Evolutionary conservation across 805 yeast genomes (phyloP).

Genomic region (Candida yuanshanica): DNA sequence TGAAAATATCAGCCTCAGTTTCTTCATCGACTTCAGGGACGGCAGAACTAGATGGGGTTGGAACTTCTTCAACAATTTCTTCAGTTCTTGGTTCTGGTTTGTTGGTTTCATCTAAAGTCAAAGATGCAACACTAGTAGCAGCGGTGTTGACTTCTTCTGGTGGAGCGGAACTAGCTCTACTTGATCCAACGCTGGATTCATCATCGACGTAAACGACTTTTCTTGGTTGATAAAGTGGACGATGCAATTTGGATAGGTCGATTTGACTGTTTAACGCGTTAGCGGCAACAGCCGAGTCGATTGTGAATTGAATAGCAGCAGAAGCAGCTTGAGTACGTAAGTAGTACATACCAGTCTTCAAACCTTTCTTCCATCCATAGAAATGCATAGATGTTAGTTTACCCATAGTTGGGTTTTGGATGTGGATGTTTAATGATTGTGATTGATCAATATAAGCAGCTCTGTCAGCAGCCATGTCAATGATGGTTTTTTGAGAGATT

Average conservation of each 20-base stretch:
- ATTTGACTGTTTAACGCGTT: slow-evolving; percentile 59
- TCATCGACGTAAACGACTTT: slow-evolving; percentile 9
- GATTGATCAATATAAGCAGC: slow-evolving; percentile 87
- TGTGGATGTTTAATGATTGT: slow-evolving; percentile 83
- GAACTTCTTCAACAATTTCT: slow-evolving; percentile 21
- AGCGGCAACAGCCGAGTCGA: slow-evolving; percentile 91
- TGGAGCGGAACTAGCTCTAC: slow-evolving; percentile 24
- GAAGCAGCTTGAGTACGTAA: slow-evolving; percentile 96
- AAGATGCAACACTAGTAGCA: slow-evolving; percentile 31
- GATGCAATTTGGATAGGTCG: slow-evolving; percentile 29
- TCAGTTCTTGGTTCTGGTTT: slow-evolving; percentile 19
- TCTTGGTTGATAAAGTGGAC: slow-evolving; percentile 32
- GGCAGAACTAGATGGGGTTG: slow-evolving; percentile 21
- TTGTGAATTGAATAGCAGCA: slow-evolving; percentile 88
- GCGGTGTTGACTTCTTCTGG: slow-evolving; percentile 32
- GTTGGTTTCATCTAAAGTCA: slow-evolving; percentile 34
- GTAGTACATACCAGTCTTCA: slow-evolving; percentile 98
- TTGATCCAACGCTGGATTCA: slow-evolving; percentile 10
- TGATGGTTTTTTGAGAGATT: slow-evolving; percentile 75
- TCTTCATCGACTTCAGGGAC: slow-evolving; percentile 28
- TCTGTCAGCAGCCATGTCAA: slow-evolving; percentile 82
- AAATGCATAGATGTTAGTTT: slow-evolving; percentile 98
- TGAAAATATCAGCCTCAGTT: slow-evolving; percentile 74
- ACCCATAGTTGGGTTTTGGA: slow-evolving; percentile 87
- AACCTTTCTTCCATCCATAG: slow-evolving; percentile 97